Base-by-base conservation (phyloP, 2,329 filamentous ascomycete species). In the Alternaria hordeiaustralica region DNA sequence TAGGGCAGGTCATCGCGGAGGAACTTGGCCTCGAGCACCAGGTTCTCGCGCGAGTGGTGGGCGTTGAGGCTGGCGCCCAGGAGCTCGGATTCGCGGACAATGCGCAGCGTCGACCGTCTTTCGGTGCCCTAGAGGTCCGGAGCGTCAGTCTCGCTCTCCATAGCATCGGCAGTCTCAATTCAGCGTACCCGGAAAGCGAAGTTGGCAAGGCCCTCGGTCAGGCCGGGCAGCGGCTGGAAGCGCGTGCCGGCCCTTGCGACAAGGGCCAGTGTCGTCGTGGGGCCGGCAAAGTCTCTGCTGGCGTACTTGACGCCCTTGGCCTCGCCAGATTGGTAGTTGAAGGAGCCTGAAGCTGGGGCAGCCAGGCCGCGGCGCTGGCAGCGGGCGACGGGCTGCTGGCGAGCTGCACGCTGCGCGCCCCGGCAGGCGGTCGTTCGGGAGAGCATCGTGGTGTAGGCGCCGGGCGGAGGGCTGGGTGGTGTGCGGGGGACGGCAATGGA, bases 1-100 rank as follows among this genome's bases (percentile, higher is more conserved):
- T 98, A 99, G 73, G 96, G 96, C 72, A 99, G 89, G 81, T 99
- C 94, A 80, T 96, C 90, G 80, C 93, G 90, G 72, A 99, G 89
- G 87, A 99, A 99, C 85, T 92, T 97, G 80, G 96, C 93, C 83
- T 95, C 90, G 77, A 99, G 85, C 64, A 99, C 89, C 68, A 99
- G 85, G 79, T 94, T 94, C 87, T 99, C 96, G 79, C 95, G 92
- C 75, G 93, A 94, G 85, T 97, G 94, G 83, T 92, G 93, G 71
- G 95, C 87, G 74, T 85, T 87, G 84, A 98, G 89, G 88, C 95
- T 90, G 77, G 93, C 93, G 80, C 96, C 96, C 70, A 99, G 89
- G 66, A 99, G 91, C 85, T 99, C 96, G 76, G 93, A 89, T 86
- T 99, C 96, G 85, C 96, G 92, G 79, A 90, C 92, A 82, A 99